phyloP scores from a whole-genome alignment of 495 filamentous ascomycete genomes.

The Aspergillus panamensis region DNA sequence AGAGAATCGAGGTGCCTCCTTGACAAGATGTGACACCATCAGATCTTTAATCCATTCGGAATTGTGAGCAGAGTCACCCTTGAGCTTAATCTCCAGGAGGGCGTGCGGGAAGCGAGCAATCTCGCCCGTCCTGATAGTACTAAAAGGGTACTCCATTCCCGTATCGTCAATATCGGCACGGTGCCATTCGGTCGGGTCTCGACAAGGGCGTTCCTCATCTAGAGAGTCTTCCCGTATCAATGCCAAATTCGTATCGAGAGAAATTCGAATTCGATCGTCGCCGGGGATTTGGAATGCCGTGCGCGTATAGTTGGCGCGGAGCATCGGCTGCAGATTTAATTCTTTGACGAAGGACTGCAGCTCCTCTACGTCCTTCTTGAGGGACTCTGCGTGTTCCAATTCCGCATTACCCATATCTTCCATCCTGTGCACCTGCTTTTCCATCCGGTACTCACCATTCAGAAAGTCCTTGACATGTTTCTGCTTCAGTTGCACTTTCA shows the following conservation, averaged over 20 bases:
- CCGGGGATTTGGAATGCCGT: slow-evolving; percentile 96
- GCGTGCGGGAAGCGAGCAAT: slow-evolving; percentile 89
- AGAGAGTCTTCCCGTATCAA: slow-evolving; percentile 90
- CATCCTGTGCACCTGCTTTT: slow-evolving; percentile 83
- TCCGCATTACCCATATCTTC: slow-evolving; percentile 63
- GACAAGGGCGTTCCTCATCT: slow-evolving; percentile 78
- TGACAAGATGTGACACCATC: slow-evolving; percentile 87
- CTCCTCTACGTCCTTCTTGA: slow-evolving; percentile 68
- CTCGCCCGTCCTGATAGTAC: slow-evolving; percentile 79
- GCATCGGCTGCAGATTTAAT: slow-evolving; percentile 73
- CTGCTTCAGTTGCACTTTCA: slow-evolving; percentile 79
- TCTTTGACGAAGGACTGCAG: slow-evolving; percentile 78
- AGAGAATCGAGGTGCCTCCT: slow-evolving; percentile 83
- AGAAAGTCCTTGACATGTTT: slow-evolving; percentile 92
- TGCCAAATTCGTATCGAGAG: slow-evolving; percentile 87
- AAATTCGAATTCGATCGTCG: slow-evolving; percentile 85
- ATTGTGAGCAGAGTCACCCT: slow-evolving; percentile 62
- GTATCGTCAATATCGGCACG: slow-evolving; percentile 80
- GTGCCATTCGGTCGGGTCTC: slow-evolving; percentile 87
- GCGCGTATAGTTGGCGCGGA: slow-evolving; percentile 89
- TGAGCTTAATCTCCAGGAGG: slow-evolving; percentile 88
- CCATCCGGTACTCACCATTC: slow-evolving; percentile 82
- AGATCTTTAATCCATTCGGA: slow-evolving; percentile 87
- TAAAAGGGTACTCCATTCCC: slow-evolving; percentile 83
- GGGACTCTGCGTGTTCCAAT: slow-evolving; percentile 48